Evolutionary conservation across 768 basidiomycete species (phyloP).

Genomic region (Coprinellus aureogranulatus): DNA sequence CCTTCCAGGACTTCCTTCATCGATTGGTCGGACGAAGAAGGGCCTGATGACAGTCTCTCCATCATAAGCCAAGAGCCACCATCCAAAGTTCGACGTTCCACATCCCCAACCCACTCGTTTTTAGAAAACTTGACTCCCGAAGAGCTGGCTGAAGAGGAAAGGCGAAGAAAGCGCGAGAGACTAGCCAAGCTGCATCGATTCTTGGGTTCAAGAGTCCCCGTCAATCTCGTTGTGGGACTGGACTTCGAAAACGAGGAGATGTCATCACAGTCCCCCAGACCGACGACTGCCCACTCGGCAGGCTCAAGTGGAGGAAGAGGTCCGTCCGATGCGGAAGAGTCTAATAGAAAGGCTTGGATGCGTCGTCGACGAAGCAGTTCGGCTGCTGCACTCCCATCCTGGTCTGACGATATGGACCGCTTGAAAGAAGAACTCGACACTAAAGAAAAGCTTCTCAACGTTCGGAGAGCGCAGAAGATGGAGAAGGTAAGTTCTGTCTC

Average conservation of each 20-base stretch:
- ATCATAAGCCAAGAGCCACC: constrained; percentile 23
- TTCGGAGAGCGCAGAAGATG: constrained; percentile 81
- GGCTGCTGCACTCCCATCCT: constrained; percentile 45
- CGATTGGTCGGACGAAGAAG: constrained; percentile 67
- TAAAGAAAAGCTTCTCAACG: constrained; percentile 75
- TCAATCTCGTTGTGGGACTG: constrained; percentile 60
- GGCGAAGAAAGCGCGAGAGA: constrained; percentile 68
- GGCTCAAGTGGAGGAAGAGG: constrained; percentile 23
- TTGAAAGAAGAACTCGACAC: constrained; percentile 69
- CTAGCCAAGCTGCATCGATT: constrained; percentile 82
- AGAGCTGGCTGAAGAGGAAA: constrained; percentile 58
- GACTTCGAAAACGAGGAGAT: constrained; percentile 23
- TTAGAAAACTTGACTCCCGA: constrained; percentile 50
- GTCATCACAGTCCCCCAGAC: constrained; percentile 15
- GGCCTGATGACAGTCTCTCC: constrained; percentile 28
- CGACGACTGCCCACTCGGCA: constrained; percentile 15
- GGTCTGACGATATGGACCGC: constrained; percentile 58
- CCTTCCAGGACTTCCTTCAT: constrained; percentile 53
- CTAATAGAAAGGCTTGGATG: constrained; percentile 38
- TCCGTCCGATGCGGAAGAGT: background rate
- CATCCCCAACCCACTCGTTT: constrained; percentile 45
- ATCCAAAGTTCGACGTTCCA: constrained; percentile 23
- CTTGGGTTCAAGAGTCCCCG: constrained; percentile 77
- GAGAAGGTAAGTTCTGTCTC: constrained; percentile 58
- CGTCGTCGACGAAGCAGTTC: constrained; percentile 55